Evolutionary conservation across 495 filamentous ascomycete species (phyloP).

Genomic region (Acidomyces sp.): DNA sequence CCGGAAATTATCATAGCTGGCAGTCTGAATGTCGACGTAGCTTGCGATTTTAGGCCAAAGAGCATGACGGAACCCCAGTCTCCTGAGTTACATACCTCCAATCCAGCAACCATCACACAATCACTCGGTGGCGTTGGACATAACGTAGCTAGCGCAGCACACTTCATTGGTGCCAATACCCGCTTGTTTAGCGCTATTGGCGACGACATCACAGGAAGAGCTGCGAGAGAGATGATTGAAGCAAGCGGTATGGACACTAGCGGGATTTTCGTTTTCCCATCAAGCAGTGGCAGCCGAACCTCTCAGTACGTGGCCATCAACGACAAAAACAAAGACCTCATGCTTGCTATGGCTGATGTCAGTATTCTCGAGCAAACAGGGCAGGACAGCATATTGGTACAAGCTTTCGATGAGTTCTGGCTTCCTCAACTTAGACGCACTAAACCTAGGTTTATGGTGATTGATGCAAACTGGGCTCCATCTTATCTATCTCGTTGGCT

Average conservation of each 20-base stretch:
- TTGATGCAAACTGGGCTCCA: slow-evolving; percentile 73
- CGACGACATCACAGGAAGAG: slow-evolving; percentile 62
- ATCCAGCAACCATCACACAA: slow-evolving; percentile 65
- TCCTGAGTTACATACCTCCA: slow-evolving; percentile 68
- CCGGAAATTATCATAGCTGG: slow-evolving; percentile 77
- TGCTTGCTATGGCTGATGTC: slow-evolving; percentile 92
- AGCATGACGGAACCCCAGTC: slow-evolving; percentile 21
- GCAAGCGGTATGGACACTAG: slow-evolving; percentile 47
- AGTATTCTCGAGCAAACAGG: slow-evolving; percentile 51
- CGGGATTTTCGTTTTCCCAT: slow-evolving; percentile 45
- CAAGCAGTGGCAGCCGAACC: slow-evolving; percentile 45
- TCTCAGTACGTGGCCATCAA: slow-evolving; percentile 89
- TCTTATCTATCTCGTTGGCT: slow-evolving; percentile 50
- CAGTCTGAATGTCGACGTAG: slow-evolving; percentile 74
- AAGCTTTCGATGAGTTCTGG: slow-evolving; percentile 39
- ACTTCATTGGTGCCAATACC: slow-evolving; percentile 43
- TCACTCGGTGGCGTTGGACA: slow-evolving; percentile 88
- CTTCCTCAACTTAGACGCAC: slow-evolving; percentile 40
- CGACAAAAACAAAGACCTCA: slow-evolving; percentile 63
- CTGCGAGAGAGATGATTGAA: slow-evolving; percentile 49
- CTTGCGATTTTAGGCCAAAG: slow-evolving; percentile 58
- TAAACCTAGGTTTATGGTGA: slow-evolving; percentile 57
- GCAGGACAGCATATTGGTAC: slow-evolving; percentile 21
- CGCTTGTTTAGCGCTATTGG: slow-evolving; percentile 65
- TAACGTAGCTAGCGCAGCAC: slow-evolving; percentile 74